Conservation (phyloP, 495 filamentous ascomycete species). For the Tuber brumale region DNA sequence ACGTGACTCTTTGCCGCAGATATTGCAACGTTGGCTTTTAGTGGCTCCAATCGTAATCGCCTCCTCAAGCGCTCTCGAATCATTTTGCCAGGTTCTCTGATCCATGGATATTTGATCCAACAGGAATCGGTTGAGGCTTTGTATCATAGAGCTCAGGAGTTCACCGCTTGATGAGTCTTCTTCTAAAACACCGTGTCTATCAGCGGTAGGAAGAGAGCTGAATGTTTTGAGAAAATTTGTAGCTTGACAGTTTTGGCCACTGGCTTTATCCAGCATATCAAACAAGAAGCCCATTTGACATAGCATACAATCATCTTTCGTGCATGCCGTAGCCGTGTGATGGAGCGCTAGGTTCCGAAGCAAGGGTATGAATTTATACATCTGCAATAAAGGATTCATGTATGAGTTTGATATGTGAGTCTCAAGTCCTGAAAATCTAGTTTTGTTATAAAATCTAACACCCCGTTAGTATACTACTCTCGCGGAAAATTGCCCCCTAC, state of each 20-base stretch:
- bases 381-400: constrained; percentile 84
- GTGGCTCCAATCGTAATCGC: constrained; percentile 34
- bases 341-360: constrained; percentile 84
- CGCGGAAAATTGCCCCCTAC: not conserved
- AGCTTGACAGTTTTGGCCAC: constrained; percentile 89
- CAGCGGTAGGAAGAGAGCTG: constrained; percentile 66
- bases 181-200: constrained; percentile 67
- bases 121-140: constrained; percentile 69
- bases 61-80: constrained; percentile 53
- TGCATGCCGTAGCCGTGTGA: constrained; percentile 77
- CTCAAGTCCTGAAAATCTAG: constrained; percentile 80
- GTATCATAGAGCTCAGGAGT: constrained; percentile 65
- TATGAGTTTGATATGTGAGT: constrained; percentile 96
- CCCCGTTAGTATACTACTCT: not conserved
- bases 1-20: constrained; percentile 63
- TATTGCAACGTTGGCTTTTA: constrained; percentile 57
- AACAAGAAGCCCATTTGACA: constrained; percentile 95
- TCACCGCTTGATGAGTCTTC: constrained; percentile 62
- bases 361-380: constrained; percentile 81
- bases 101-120: constrained; percentile 65
- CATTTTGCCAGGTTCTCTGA: constrained; percentile 57
- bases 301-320: constrained; percentile 72
- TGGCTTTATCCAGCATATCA: constrained; percentile 95
- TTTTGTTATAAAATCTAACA: constrained; percentile 82
- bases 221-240: constrained; percentile 91